Evolutionary conservation across 169 alveolate species (phyloP).

Genomic region (Amoebophrya sp.): DNA sequence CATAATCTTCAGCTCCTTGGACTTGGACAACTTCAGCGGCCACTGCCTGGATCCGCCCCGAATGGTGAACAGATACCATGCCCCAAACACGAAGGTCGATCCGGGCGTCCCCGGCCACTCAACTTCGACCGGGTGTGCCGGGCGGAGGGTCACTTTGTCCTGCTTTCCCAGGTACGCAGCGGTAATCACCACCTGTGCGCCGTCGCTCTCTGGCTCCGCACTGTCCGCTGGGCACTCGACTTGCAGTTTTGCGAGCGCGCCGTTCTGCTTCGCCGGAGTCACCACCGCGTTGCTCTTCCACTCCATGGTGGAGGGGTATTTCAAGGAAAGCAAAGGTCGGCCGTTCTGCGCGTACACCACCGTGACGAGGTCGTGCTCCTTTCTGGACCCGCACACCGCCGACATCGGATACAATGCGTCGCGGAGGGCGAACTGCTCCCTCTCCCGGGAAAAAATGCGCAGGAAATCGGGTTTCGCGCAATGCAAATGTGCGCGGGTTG

Average conservation of each 20-base stretch:
- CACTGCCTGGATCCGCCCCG: background rate
- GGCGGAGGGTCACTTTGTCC: background rate
- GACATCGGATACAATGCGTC: constrained; percentile 3
- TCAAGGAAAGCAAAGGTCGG: background rate
- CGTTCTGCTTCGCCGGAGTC: background rate
- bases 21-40: background rate
- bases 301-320: background rate
- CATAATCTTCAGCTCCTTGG: background rate
- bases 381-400: background rate
- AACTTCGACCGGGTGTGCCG: background rate
- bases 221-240: background rate
- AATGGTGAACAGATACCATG: background rate
- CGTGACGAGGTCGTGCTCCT: background rate
- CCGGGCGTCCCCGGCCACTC: background rate
- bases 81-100: background rate
- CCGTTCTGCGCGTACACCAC: background rate
- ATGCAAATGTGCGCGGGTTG: background rate
- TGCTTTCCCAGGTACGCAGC: background rate
- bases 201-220: background rate
- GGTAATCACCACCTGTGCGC: background rate
- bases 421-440: background rate
- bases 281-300: background rate
- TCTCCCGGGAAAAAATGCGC: background rate
- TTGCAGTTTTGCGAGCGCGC: background rate
- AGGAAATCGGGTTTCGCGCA: constrained; percentile 1